These are phyloP conservation scores for Salix caprea DNA, from an alignment of 345 rosid species.

Conservation along the genomic window DNA sequence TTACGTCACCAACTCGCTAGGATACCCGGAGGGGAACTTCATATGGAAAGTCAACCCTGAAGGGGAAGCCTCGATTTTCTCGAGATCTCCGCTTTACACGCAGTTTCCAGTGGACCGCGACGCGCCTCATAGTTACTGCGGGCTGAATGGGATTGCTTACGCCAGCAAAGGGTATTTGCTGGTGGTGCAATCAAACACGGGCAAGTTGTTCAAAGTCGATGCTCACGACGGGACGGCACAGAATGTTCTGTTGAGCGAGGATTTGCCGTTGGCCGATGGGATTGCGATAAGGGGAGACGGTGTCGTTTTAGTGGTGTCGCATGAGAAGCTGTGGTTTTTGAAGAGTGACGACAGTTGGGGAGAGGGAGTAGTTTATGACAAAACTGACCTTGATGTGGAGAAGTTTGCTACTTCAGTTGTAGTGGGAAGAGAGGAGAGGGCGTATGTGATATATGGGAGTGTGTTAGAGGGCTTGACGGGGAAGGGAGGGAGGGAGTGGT, in stretches of 20 bases:
- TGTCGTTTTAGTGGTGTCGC: conserved; percentile 45
- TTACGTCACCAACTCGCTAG: conserved; percentile 58
- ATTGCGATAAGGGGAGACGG: conserved; percentile 62
- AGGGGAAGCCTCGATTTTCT: conserved; percentile 67
- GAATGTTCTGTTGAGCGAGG: conserved; percentile 43
- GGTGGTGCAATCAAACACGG: conserved; percentile 81
- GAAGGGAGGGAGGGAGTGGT: too few relatives aligned
- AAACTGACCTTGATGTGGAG: too few relatives aligned
- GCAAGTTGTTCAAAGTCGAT: conserved; percentile 79
- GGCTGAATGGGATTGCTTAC: conserved; percentile 71
- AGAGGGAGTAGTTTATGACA: too few relatives aligned
- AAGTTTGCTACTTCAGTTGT: too few relatives aligned
- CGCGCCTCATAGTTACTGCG: conserved; percentile 40
- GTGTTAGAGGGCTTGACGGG: too few relatives aligned
- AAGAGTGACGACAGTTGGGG: too few relatives aligned
- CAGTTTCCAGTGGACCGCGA: conserved; percentile 39
- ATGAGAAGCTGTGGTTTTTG: too few relatives aligned
- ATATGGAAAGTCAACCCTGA: conserved; percentile 71
- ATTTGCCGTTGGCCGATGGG: conserved; percentile 56
- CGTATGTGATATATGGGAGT: too few relatives aligned
- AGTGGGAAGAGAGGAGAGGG: too few relatives aligned
- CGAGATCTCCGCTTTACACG: conserved; percentile 49
- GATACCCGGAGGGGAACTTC: conserved; percentile 51
- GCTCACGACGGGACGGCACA: conserved; percentile 59
- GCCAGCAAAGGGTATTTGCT: conserved; percentile 71